phyloP scores from a whole-genome alignment of 2,329 filamentous ascomycete genomes.

The Pezicula carpinea region DNA sequence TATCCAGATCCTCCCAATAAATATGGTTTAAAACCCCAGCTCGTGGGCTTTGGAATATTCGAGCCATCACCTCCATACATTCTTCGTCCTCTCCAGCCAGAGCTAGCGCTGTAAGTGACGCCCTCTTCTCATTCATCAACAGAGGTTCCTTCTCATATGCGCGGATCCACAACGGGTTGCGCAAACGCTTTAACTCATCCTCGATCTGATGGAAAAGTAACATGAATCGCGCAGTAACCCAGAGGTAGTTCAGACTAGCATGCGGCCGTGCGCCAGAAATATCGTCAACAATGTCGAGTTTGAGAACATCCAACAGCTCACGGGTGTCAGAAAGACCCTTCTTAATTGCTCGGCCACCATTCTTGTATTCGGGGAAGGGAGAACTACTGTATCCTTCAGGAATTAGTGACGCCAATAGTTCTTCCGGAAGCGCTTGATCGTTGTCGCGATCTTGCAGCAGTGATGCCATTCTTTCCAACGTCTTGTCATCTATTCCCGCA shows the following conservation, averaged over 20 bases:
- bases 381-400: constrained; percentile 3
- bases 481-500: constrained; percentile 7
- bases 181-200: constrained; percentile 16
- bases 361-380: background rate
- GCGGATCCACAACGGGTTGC: constrained; percentile 26
- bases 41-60: constrained; percentile 23
- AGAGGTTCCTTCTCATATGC: constrained; percentile 24
- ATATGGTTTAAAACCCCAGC: constrained; percentile 26
- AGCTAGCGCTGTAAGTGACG: constrained; percentile 18
- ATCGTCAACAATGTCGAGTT: constrained; percentile 25
- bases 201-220: constrained; percentile 27
- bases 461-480: background rate
- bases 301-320: constrained; percentile 21
- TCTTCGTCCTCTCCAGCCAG: constrained; percentile 26
- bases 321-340: background rate
- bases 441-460: background rate
- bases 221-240: constrained; percentile 20
- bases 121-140: constrained; percentile 21
- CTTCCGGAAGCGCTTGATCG: background rate
- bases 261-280: constrained; percentile 26
- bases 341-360: background rate
- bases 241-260: constrained; percentile 32
- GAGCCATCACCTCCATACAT: constrained; percentile 28
- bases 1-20: constrained; percentile 30
- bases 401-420: background rate